A percentile compares a stretch with the other conserved stretches of the same genome.
phyloP scores from a whole-genome alignment of 768 basidiomycete species.

The Termitomyces sp. region DNA sequence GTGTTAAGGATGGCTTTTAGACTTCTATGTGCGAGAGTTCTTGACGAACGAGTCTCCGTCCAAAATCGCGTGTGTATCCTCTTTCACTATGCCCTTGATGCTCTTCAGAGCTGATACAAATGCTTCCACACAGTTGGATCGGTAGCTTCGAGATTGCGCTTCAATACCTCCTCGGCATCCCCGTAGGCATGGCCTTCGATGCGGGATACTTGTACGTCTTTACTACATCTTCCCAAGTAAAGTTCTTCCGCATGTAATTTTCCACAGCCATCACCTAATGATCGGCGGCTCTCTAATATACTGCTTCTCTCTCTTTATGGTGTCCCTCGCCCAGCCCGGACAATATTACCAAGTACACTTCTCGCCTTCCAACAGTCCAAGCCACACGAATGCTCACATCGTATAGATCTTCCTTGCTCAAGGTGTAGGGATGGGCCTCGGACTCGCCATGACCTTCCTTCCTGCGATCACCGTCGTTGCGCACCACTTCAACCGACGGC shows the following conservation, averaged over 20 bases:
- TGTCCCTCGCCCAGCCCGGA: slow-evolving; percentile 34
- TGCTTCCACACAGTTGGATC: slow-evolving; percentile 24
- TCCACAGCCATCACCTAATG: slow-evolving; percentile 34
- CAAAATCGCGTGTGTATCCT: slow-evolving; percentile 15
- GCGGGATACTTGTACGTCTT: slow-evolving; percentile 26
- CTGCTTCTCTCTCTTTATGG: slow-evolving; percentile 36
- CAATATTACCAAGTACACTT: slow-evolving; percentile 32
- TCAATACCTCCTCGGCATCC: slow-evolving; percentile 26
- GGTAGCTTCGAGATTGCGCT: slow-evolving; percentile 37
- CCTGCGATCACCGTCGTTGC: slow-evolving; percentile 36
- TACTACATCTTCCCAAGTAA: neutral
- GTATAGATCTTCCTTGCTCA: slow-evolving; percentile 36
- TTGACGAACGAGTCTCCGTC: slow-evolving; percentile 19
- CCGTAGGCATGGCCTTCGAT: slow-evolving; percentile 29
- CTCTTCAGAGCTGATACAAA: neutral
- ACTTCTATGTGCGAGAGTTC: slow-evolving; percentile 19
- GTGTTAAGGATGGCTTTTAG: neutral
- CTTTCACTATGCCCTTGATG: too few relatives aligned
- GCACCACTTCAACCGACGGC: slow-evolving; percentile 35
- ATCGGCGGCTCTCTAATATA: slow-evolving; percentile 40
- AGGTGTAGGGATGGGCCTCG: slow-evolving; percentile 33
- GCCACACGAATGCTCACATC: neutral
- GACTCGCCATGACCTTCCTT: slow-evolving; percentile 35
- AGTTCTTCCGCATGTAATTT: neutral
- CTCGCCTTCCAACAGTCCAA: neutral